These are phyloP conservation scores for Heteromeles arbutifolia DNA, from an alignment of 306 rosid genomes.

Conservation along the genomic window DNA sequence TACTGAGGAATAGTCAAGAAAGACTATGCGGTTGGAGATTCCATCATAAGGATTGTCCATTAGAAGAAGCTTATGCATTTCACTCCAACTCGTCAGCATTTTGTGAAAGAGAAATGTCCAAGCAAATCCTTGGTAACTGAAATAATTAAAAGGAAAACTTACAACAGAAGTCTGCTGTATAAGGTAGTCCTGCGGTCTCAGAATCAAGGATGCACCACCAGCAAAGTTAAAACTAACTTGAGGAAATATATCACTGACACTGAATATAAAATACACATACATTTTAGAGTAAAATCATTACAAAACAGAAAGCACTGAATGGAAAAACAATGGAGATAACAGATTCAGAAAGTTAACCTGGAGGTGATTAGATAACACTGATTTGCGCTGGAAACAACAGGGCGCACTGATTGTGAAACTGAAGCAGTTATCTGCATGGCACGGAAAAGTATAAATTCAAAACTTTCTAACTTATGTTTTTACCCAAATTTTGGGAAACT, in stretches of 20 bases:
- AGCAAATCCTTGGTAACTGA: background rate
- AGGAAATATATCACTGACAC: constrained; percentile 73
- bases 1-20: background rate
- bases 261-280: constrained; percentile 27
- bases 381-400: constrained; percentile 53
- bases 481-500: background rate
- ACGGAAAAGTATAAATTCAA: background rate
- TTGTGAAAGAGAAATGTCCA: background rate
- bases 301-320: background rate
- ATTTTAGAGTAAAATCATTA: constrained; percentile 13
- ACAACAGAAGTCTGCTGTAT: constrained; percentile 75
- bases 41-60: constrained; percentile 4
- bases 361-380: constrained; percentile 65
- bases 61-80: constrained; percentile 9
- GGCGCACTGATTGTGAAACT: constrained; percentile 58
- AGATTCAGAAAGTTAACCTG: constrained; percentile 37
- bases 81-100: constrained; percentile 11
- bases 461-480: background rate
- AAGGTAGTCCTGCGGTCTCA: constrained; percentile 89
- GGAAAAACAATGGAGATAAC: constrained; percentile 3
- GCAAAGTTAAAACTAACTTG: constrained; percentile 88
- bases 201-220: constrained; percentile 62
- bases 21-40: background rate
- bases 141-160: constrained; percentile 27
- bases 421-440: constrained; percentile 47